Conservation (phyloP, 2,329 filamentous ascomycete genomes). For the Fusarium concolor region DNA sequence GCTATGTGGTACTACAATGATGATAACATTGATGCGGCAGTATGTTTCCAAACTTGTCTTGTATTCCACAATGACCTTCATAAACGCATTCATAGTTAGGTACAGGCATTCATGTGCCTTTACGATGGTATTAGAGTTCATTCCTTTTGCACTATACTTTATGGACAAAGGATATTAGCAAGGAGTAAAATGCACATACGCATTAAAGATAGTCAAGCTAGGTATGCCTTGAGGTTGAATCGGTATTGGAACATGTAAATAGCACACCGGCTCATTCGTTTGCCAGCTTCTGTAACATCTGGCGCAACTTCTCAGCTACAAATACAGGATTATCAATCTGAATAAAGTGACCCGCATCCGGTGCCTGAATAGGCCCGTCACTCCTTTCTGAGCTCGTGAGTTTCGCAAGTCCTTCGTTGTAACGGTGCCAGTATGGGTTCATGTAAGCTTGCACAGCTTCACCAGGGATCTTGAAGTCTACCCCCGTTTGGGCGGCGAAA, state of each 20-base stretch:
- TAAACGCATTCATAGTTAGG: no score
- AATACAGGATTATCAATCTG: slow-evolving; percentile 64
- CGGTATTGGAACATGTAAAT: not conserved
- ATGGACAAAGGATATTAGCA: no score
- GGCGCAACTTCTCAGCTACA: slow-evolving; percentile 48
- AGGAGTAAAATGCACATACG: no score
- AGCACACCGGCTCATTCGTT: not conserved
- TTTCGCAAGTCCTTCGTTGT: slow-evolving; percentile 62
- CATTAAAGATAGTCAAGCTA: not conserved
- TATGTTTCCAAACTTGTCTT: no score
- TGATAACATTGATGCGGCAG: no score
- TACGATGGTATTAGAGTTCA: no score
- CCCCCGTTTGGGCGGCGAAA: slow-evolving; percentile 24
- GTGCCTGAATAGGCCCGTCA: slow-evolving; percentile 32
- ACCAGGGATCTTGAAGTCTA: slow-evolving; percentile 3
- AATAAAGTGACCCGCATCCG: slow-evolving; percentile 50
- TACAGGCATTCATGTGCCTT: no score
- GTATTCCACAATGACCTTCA: no score
- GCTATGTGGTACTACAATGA: no score
- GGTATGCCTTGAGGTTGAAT: not conserved
- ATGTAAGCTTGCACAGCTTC: slow-evolving; percentile 60
- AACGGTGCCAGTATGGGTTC: slow-evolving; percentile 65
- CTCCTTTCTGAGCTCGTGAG: slow-evolving; percentile 58
- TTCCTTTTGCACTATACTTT: no score
- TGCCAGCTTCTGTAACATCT: slow-evolving; percentile 15